These are phyloP conservation scores for Parmales sp. DNA, from an alignment of 108 stramenopile species.

Conservation along the genomic window DNA sequence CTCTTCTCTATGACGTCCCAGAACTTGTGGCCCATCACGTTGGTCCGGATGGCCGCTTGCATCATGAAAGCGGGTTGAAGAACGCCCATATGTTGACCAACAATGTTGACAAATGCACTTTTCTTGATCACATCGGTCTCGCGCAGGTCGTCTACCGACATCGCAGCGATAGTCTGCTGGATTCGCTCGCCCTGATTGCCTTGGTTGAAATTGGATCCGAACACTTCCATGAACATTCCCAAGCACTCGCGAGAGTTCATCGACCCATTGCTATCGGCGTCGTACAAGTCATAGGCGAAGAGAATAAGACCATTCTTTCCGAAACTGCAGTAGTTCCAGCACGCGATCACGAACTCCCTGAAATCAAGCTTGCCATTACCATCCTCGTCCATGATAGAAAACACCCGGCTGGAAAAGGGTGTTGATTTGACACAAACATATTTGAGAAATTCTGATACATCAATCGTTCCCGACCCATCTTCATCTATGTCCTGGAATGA, in stretches of 20 bases:
- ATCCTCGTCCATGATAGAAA: slow-evolving; percentile 13
- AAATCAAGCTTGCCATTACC: slow-evolving; percentile 33
- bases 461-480: slow-evolving; percentile 1
- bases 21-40: neutral
- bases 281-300: slow-evolving; percentile 8
- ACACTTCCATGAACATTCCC: slow-evolving; percentile 7
- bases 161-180: neutral
- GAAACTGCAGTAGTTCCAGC: slow-evolving; percentile 28
- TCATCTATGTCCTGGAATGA: neutral
- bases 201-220: neutral
- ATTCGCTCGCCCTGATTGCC: neutral
- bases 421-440: slow-evolving; percentile 9
- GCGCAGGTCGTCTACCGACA: neutral
- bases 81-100: neutral
- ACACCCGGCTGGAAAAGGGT: slow-evolving; percentile 7
- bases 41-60: neutral
- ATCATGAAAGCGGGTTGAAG: neutral
- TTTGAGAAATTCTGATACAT: slow-evolving; percentile 7
- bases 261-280: neutral
- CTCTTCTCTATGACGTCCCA: neutral
- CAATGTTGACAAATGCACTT: neutral
- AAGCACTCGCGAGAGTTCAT: neutral
- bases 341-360: slow-evolving; percentile 37
- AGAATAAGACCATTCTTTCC: neutral
- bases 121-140: neutral